phyloP scores from a whole-genome alignment of 2,329 filamentous ascomycete species.

The Xylaria sp. region DNA sequence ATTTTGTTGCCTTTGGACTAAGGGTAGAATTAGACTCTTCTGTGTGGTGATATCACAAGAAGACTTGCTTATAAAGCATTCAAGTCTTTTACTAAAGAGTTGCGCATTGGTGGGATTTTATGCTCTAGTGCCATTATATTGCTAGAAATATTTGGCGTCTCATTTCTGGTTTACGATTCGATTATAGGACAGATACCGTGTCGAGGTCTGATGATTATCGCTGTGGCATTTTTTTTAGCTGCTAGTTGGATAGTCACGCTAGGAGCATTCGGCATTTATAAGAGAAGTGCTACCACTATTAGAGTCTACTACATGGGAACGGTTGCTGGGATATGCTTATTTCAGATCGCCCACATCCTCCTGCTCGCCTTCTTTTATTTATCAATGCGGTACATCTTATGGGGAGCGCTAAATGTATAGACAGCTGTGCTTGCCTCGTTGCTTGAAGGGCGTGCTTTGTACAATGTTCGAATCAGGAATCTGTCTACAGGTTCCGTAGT shows the following conservation, averaged over 20 bases:
- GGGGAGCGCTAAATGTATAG: conserved; percentile 1
- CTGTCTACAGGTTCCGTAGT: conserved; percentile 5
- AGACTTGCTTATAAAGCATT: too few relatives aligned
- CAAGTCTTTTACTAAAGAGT: too few relatives aligned
- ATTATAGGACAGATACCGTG: background rate
- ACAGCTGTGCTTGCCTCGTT: conserved; percentile 10
- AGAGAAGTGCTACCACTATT: background rate
- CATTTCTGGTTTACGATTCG: background rate
- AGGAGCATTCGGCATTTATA: background rate
- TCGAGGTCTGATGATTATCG: background rate
- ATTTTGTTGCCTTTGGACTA: background rate
- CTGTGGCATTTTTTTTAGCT: background rate
- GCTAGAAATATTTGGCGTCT: background rate
- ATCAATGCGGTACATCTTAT: too few relatives aligned
- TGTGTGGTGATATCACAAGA: conserved; percentile 8
- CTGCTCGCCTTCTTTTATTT: conserved; percentile 3
- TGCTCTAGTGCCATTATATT: background rate
- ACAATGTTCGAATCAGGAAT: conserved; percentile 6
- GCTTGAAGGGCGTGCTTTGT: conserved; percentile 4
- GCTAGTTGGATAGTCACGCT: conserved; percentile 1
- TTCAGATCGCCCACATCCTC: background rate
- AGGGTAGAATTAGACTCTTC: background rate
- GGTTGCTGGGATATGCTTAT: background rate
- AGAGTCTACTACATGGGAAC: background rate
- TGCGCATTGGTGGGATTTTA: background rate